Evolutionary conservation across 306 rosid species (phyloP).

Genomic region (Acacia crassicarpa): DNA sequence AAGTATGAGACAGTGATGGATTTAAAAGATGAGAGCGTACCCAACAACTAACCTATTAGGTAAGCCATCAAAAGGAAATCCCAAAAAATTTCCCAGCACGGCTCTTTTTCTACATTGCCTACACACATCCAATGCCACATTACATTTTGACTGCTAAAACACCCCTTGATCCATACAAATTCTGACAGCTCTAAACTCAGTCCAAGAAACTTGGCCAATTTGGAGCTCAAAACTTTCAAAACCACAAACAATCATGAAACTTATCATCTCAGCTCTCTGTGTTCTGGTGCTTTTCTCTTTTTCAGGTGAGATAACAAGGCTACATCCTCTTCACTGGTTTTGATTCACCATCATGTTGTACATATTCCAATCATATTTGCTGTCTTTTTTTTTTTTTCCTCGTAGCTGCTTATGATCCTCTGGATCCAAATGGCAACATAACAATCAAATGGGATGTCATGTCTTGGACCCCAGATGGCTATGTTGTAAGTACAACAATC

Average conservation of each 20-base stretch:
- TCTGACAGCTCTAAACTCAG: constrained; percentile 21
- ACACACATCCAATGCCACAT: constrained; percentile 24
- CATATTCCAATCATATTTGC: not conserved
- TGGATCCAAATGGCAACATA: constrained; percentile 93
- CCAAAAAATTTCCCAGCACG: constrained; percentile 28
- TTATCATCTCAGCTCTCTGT: constrained; percentile 45
- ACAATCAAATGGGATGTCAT: constrained; percentile 88
- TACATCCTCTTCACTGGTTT: not conserved
- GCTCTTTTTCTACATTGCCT: constrained; percentile 20
- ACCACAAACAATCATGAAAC: constrained; percentile 46
- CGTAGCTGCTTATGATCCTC: constrained; percentile 82
- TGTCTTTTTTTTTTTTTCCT: constrained; percentile 11
- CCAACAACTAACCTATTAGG: constrained; percentile 71
- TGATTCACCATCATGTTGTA: constrained; percentile 8
- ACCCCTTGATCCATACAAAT: not conserved
- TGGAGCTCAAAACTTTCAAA: not conserved
- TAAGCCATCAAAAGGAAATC: constrained; percentile 35
- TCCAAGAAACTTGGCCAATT: not conserved
- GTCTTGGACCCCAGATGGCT: constrained; percentile 97
- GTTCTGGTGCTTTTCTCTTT: constrained; percentile 48
- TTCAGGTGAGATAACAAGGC: constrained; percentile 50
- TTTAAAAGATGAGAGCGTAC: constrained; percentile 26
- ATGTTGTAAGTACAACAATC: constrained; percentile 60
- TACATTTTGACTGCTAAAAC: constrained; percentile 7
- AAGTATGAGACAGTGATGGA: constrained; percentile 24